Base-by-base conservation (phyloP, 129 eudicot species). In the Tagetes erecta region DNA sequence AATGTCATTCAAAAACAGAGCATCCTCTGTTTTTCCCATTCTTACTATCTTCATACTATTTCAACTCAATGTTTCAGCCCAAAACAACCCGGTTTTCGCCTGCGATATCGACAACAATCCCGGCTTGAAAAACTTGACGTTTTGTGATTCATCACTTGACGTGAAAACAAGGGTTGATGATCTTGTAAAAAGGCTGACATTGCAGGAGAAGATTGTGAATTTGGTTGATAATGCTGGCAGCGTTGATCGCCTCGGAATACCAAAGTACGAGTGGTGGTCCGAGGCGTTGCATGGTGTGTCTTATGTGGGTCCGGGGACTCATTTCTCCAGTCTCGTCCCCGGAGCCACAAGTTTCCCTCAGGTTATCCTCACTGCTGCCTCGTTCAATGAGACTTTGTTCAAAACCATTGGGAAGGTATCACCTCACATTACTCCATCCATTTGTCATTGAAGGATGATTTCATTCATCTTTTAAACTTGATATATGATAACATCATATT, bases 231-330 rank as follows among this genome's bases (percentile, higher is more conserved):
- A 70, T 34, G 85, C 98, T 0, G 87, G 77, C 30, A 83, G 87
- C 7, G 83, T 87, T 38, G 76, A 76, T 36, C 78, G 98, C 76
- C 93, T 94, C 1, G 98, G 98, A 41, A 87, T 94, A 8, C 97
- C 97, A 0, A 84, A 76, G 49, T 94, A 94, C 68, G 91, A 94
- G 72, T 94, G 97, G 98, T 94, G 98, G 98, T 90, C 98, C 0
- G 98, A 94, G 83, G 97, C 96, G 2, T 74, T 94, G 51, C 98
- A 94, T 35, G 98, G 98, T 0, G 93, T 94, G 2, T 90, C 98
- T 0, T 65, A 83, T 39, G 83, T 77, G 3, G 98, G 97, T 1
- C 96, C 93, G 3, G 98, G 98, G 51, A 86, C 96, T 12, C 87
- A 70, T 55, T 94, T 94, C 67, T 57, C 86, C 0, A 71, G 72